Evolutionary conservation across 2,329 filamentous ascomycete genomes (phyloP), one percentile per base, ranked within the genome.

Genomic region (Pestalotiopsis sp.): DNA sequence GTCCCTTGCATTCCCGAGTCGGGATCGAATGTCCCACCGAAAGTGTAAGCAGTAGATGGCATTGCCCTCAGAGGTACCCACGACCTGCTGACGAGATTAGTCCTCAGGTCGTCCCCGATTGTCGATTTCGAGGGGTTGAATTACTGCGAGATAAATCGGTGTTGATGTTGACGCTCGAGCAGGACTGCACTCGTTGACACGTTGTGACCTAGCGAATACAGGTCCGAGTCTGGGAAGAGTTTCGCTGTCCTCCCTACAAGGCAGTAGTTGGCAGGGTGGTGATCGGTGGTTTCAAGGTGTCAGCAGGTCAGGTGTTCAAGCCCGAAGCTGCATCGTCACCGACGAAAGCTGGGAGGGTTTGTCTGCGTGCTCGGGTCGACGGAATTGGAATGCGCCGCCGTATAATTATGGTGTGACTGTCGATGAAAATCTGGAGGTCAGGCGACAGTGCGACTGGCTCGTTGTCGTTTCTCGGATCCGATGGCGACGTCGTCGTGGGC

Each of bases 1-100:
- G 65, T 61, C 7, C 60, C 67, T 57, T 66, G 68, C 68, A 70
- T 65, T 68, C 68, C 68, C 36, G 66, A 14, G 52, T 70, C 68
- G 41, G 68, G 38, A 11, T 70, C 68, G 20, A 68, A 66, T 45
- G 68, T 65, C 66, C 68, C 66, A 52, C 66, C 66, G 52, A 66
- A 70, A 25, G 41, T 61, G 41, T 58, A 66, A 45, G 52, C 68
- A 66, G 56, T 31, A 64, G 66, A 52, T 52, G 68, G 68, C 68
- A 70, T 70, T 52, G 36, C 68, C 66, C 68, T 65, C 27, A 27
- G 9, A 36, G 20, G 20, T 20, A 20, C 45, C 45, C 17, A 52
- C 45, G 20, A 52, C 45, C 11, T 52, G 45, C 14, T 52, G 17
- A 9, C 7, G n/a, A 20, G n/a, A 52, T 17, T 52, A 52, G 45